Conservation (phyloP, 2,329 filamentous ascomycete genomes). For the Xylariaceae sp. region DNA sequence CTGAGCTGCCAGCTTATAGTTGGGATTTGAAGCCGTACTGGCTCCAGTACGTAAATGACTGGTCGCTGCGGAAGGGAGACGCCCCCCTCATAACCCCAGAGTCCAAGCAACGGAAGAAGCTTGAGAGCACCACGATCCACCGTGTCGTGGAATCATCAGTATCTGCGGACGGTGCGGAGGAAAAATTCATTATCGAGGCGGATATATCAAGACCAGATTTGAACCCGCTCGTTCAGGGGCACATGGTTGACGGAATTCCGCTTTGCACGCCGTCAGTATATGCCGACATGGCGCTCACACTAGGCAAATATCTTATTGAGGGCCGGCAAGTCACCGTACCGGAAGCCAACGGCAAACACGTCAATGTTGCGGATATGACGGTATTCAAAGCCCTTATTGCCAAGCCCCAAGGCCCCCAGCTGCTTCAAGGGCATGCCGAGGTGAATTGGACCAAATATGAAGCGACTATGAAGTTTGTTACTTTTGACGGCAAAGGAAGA, state of each 20-base stretch:
- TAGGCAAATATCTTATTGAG: constrained; percentile 61
- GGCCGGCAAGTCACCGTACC: constrained; percentile 53
- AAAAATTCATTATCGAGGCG: constrained; percentile 57
- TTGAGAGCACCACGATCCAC: constrained; percentile 31
- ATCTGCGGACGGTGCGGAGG: constrained; percentile 46
- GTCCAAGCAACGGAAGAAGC: background rate
- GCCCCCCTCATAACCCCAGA: constrained; percentile 38
- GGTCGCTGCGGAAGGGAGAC: constrained; percentile 66
- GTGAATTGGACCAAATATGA: constrained; percentile 51
- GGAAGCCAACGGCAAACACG: constrained; percentile 49
- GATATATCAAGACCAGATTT: constrained; percentile 61
- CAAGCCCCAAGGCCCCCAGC: constrained; percentile 45
- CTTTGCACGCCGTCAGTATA: constrained; percentile 55
- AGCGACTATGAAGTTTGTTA: constrained; percentile 47
- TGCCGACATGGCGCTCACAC: constrained; percentile 64
- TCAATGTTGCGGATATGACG: constrained; percentile 55
- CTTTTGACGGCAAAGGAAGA: constrained; percentile 26
- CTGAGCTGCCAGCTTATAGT: constrained; percentile 64
- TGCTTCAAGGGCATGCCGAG: constrained; percentile 55
- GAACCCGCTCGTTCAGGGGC: constrained; percentile 56
- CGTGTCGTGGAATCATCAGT: constrained; percentile 42
- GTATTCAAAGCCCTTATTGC: constrained; percentile 59
- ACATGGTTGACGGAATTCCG: constrained; percentile 32
- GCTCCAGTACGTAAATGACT: constrained; percentile 57
- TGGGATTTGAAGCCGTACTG: constrained; percentile 68